Evolutionary conservation across 1,284 basidiomycete genomes (phyloP).

Genomic region (Trichosporon asahii): DNA sequence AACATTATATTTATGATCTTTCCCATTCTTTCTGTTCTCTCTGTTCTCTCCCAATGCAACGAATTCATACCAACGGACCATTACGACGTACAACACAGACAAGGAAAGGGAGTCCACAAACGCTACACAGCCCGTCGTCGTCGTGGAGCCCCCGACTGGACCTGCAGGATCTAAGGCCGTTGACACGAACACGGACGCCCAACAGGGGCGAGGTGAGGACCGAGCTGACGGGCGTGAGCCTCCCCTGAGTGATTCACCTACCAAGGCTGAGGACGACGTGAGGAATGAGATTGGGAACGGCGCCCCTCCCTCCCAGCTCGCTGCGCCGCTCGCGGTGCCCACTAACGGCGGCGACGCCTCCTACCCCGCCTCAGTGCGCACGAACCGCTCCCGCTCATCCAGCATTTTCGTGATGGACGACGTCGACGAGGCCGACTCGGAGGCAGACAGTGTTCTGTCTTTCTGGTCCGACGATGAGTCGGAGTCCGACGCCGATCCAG

Average conservation of each 20-base stretch:
- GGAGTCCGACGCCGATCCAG: constrained; percentile 25
- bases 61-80: background rate
- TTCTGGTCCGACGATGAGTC: constrained; percentile 47
- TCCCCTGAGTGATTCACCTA: background rate
- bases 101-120: background rate
- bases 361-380: background rate
- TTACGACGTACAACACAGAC: background rate
- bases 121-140: background rate
- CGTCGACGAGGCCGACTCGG: constrained; percentile 37
- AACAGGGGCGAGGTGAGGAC: background rate
- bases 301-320: background rate
- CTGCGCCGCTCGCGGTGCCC: background rate
- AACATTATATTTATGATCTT: constrained; percentile 15
- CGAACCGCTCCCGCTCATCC: constrained; percentile 4
- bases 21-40: background rate
- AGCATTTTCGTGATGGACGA: constrained; percentile 21
- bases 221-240: background rate
- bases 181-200: background rate
- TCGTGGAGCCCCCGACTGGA: background rate
- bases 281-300: background rate
- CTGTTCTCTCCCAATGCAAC: constrained; percentile 15
- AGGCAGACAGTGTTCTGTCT: constrained; percentile 39
- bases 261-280: background rate
- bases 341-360: background rate
- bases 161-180: background rate